These are phyloP conservation scores for Pseudoneurospora amorphoporcata DNA, from an alignment of 495 filamentous ascomycete genomes.

Conservation along the genomic window DNA sequence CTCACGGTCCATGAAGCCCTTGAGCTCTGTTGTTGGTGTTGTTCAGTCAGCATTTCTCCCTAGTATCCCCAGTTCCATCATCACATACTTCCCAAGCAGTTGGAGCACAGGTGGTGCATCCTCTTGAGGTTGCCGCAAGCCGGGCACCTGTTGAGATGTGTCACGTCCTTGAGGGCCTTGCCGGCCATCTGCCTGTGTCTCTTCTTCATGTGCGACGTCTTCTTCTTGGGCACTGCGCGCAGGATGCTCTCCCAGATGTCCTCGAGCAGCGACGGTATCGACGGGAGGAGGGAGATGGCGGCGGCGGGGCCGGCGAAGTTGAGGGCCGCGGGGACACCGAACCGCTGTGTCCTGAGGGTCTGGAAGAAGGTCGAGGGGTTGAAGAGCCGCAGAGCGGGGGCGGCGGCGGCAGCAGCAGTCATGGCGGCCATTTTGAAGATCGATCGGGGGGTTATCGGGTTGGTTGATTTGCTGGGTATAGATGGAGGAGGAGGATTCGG, in stretches of 20 bases:
- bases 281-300: slow-evolving; percentile 45
- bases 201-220: slow-evolving; percentile 95
- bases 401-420: slow-evolving; percentile 11
- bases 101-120: slow-evolving; percentile 75
- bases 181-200: slow-evolving; percentile 86
- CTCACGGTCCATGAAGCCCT: slow-evolving; percentile 21
- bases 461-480: background rate
- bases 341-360: slow-evolving; percentile 27
- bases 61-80: background rate
- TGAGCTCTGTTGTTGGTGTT: slow-evolving; percentile 18
- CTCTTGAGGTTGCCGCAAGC: slow-evolving; percentile 81
- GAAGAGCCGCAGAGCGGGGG: slow-evolving; percentile 26
- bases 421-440: slow-evolving; percentile 22
- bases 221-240: slow-evolving; percentile 94
- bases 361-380: slow-evolving; percentile 28
- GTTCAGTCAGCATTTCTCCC: slow-evolving; percentile 6
- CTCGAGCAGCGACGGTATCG: slow-evolving; percentile 45
- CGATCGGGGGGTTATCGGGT: background rate
- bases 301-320: slow-evolving; percentile 41
- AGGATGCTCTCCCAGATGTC: slow-evolving; percentile 89
- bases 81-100: slow-evolving; percentile 48
- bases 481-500: background rate
- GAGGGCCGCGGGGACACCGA: slow-evolving; percentile 36
- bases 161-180: slow-evolving; percentile 86
- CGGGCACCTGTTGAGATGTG: slow-evolving; percentile 72